Evolutionary conservation across 352 stramenopile genomes (phyloP), one percentile per base, ranked within the genome.

Genomic region (Halophytophthora polymorphica): DNA sequence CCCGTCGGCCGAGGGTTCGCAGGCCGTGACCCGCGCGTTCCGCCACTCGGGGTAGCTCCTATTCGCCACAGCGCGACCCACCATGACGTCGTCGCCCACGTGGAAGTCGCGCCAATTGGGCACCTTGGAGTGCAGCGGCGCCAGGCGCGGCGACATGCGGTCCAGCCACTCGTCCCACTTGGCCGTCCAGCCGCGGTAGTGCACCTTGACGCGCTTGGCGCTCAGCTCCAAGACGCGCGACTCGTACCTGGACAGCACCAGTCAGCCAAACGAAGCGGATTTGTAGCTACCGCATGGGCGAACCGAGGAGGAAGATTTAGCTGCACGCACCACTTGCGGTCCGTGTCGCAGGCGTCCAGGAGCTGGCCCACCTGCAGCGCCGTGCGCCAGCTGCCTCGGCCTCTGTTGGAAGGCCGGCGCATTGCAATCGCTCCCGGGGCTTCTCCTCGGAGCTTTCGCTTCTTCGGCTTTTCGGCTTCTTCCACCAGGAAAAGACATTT

Each of bases 121-220:
- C 13, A 81, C 71, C 25, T 58, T 41, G 14, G 92, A 95, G 46
- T 96, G 77, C 53, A 98, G 96, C 2, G 90, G 90, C 25, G 85
- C 76, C 19, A 98, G 66, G 1, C 93, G 73, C 18, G 79, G 70
- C 11, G 91, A 97, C 50, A 92, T 68, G 33, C 73, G 83, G 5
- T 80, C 51, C 36, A 98, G 77, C 89, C 90, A 98, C 68, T 98
- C 93, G 73, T 98, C 92, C 95, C 95, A 98, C 44, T 95, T 84
- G 17, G 83, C 51, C 2, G 95, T 95, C 93, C 93, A 98, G 6
- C 93, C 93, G 53, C 97, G 96, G 60, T 98, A 98, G 61, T 98
- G 91, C 44, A 98, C 83, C 13, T 90, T 69, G 35, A 98, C 64
- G n/a, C 88, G 56, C 18, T 37, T 52, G 5, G 52, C 37, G 19